These are phyloP conservation scores for Leccinum pellstonianum DNA, from an alignment of 768 basidiomycete species.

Conservation along the genomic window DNA sequence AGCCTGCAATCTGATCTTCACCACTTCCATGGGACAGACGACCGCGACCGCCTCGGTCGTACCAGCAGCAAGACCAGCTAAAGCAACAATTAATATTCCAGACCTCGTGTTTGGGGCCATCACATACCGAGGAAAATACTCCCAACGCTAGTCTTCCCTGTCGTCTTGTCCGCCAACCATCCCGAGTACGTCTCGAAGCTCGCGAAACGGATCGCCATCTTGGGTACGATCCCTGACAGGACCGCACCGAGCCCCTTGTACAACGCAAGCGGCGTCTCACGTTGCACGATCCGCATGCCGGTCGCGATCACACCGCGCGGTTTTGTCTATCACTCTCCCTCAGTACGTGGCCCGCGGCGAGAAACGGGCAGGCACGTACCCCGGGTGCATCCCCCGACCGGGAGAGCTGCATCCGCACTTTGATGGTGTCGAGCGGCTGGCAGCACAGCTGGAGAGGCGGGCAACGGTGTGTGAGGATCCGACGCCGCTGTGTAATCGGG, in stretches of 20 bases:
- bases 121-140: slow-evolving; percentile 82
- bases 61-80: slow-evolving; percentile 93
- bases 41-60: slow-evolving; percentile 93
- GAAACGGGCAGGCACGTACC: slow-evolving; percentile 49
- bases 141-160: slow-evolving; percentile 77
- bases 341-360: neutral
- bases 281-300: slow-evolving; percentile 78
- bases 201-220: slow-evolving; percentile 99
- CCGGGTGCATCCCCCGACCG: slow-evolving; percentile 75
- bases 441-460: slow-evolving; percentile 56
- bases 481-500: neutral
- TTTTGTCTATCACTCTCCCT: slow-evolving; percentile 65
- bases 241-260: slow-evolving; percentile 99
- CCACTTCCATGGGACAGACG: slow-evolving; percentile 98
- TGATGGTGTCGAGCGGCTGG: slow-evolving; percentile 97
- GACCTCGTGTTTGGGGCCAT: neutral
- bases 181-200: slow-evolving; percentile 95
- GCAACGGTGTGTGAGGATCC: slow-evolving; percentile 5
- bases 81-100: neutral
- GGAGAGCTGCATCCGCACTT: slow-evolving; percentile 99
- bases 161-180: slow-evolving; percentile 69
- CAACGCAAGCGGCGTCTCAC: slow-evolving; percentile 92
- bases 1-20: slow-evolving; percentile 97
- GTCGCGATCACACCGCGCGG: slow-evolving; percentile 91
- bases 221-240: slow-evolving; percentile 93